Conservation (phyloP, 371 early-diverging fungal genomes). For the Chytridium lagenaria region DNA sequence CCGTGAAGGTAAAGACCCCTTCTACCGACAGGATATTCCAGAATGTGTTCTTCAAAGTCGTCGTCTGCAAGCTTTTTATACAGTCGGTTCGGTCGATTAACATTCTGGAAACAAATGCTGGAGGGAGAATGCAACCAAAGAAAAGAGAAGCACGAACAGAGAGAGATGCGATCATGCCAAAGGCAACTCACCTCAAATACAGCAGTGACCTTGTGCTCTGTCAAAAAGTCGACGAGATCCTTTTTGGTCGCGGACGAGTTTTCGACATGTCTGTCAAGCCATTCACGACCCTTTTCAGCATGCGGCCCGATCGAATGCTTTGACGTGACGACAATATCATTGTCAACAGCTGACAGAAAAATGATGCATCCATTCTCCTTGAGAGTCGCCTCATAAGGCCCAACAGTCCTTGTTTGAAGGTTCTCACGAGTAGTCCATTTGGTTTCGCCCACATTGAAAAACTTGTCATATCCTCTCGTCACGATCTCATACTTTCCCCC, state of each 20-base stretch:
- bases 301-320: conserved; percentile 74
- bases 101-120: no score
- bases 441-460: conserved; percentile 74
- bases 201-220: conserved; percentile 75
- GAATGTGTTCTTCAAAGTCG: conserved; percentile 91
- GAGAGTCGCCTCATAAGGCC: conserved; percentile 89
- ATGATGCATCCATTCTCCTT: conserved; percentile 98
- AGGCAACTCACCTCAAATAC: conserved; percentile 77
- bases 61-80: conserved; percentile 84
- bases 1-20: conserved; percentile 93
- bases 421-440: conserved; percentile 57
- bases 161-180: neutral
- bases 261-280: conserved; percentile 76
- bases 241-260: conserved; percentile 57
- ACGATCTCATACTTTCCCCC: conserved; percentile 57
- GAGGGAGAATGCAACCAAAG: neutral
- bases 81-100: neutral
- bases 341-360: conserved; percentile 74
- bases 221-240: conserved; percentile 79
- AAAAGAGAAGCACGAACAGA: conserved; percentile 23
- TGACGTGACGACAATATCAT: conserved; percentile 81
- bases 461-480: conserved; percentile 94
- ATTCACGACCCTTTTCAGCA: conserved; percentile 75
- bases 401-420: conserved; percentile 66
- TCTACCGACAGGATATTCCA: conserved; percentile 78